Base-by-base conservation (phyloP, 2,329 filamentous ascomycete genomes). In the Paecilomyces sp. region DNA sequence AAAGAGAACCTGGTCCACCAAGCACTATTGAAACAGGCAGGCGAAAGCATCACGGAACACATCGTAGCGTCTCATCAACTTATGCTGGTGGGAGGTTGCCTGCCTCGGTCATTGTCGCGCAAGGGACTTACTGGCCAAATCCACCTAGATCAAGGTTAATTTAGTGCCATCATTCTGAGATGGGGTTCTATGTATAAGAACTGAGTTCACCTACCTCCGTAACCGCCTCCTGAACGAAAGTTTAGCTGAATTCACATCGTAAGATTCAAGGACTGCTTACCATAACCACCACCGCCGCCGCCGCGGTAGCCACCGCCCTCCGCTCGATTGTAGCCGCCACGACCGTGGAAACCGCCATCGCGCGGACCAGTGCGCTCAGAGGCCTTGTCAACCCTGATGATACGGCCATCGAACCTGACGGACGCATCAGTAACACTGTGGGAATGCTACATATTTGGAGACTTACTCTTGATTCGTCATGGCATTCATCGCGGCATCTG, bases 341-440 rank as follows among this genome's bases (percentile, higher is more conserved):
- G 76, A 57, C 75, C 76, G 58, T 75, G 73, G 68, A 72, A 76
- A 62, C 77, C 76, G 58, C 78, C 76, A 57, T 83, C 81, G 57
- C 86, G 83, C 57, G 83, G 83, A 60, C 85, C 83, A 54, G 85
- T 81, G 66, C 87, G 88, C 76, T 97, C 92, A 60, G 91, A 92
- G 63, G 92, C 94, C 77, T 92, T 96, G 80, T 97, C 93, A 65
- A 99, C 93, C 68, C 93, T 92, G 75, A 99, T 97, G 65, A 85
- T 87, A 68, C 93, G 91, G 65, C 93, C 93, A 77, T 97, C 92
- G 76, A 97, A 96, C 70, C 92, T 96, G 66, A 57, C 2, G 9
- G 31, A 33, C 3, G 31, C 11, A 8, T 33, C 31, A 58, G 58
- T 18, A 57, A 58, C 55, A 36, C 53, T 22, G 54, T 65, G 58